Base-by-base conservation (phyloP, 345 rosid species). In the Anastatica hierochuntica region DNA sequence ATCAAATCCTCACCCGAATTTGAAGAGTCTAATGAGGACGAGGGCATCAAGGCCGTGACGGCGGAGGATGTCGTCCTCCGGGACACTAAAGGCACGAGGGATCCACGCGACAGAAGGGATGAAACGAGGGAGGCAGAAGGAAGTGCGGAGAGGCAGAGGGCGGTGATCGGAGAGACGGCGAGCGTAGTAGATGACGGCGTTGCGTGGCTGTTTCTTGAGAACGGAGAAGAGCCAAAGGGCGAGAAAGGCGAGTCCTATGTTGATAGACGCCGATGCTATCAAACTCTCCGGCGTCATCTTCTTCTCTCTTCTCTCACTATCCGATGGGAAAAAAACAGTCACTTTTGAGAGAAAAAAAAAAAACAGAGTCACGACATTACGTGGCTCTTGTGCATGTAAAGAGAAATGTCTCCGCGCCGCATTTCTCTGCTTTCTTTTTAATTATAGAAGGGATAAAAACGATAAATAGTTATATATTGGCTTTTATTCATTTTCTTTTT, bases 31-130 rank as follows among this genome's bases (percentile, higher is more conserved):
- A 53, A 87, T 65, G 73, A 87, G 46, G 64, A 87, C 59, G 40
- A 90, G 84, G 0, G 89, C 90, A 24, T 90, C 94, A 10, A 90
- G 90, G 44, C 92, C 94, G 31, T 74, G 72, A 53, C 61, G 64
- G 35, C 48, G 40, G 35, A 87, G 78, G 53, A 90, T 75, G 48
- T 87, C 80, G 33, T 90, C 92, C 58, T 90, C 95, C 2, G 84
- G 65, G 49, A 87, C 75, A 29, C 74, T 76, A 31, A 78, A 73
- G 30, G 92, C 92, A 14, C 73, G 78, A 42, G 77, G 81, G 55
- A 90, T 79, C 96, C 98, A 90, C 0, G 88, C 77, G n/a, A 87
- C 38, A 2, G 96, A 87, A 38, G 96, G 96, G 7, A 84, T 74
- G 65, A 82, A 80, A 38, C 92, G 83, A 55, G 64, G 66, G 39